Percentiles rank a stretch among this genome's conserved stretches.
These are phyloP conservation scores for Pelagophyceae sp. DNA, from an alignment of 352 stramenopile species.

Conservation along the genomic window DNA sequence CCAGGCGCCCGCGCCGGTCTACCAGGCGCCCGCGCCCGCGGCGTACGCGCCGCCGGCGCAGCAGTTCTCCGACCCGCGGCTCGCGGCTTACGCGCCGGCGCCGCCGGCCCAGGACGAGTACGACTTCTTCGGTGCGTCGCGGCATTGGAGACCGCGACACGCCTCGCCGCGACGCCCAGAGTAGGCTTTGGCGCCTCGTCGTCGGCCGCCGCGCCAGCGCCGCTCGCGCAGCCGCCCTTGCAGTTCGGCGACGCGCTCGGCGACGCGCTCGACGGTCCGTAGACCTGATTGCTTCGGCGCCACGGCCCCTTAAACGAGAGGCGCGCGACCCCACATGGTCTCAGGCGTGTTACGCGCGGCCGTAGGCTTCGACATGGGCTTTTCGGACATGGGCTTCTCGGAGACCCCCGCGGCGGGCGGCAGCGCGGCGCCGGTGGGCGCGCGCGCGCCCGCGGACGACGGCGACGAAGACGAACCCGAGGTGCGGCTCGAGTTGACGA, in stretches of 20 bases:
- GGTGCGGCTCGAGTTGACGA: not conserved
- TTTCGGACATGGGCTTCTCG: not conserved
- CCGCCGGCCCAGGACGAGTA: not conserved
- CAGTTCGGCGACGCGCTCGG: not conserved
- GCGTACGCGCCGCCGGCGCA: not conserved
- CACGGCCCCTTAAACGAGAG: too few species aligned
- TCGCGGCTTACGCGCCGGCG: not conserved
- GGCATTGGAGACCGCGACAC: not conserved
- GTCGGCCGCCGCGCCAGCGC: too few species aligned
- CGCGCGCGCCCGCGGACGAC: not conserved
- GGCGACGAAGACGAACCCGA: not conserved
- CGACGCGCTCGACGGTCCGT: not conserved
- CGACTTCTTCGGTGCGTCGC: too few species aligned
- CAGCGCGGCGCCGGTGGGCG: too few species aligned
- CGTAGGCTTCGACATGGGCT: too few species aligned
- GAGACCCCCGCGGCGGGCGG: too few species aligned
- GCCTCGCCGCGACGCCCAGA: too few species aligned
- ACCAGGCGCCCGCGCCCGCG: too few species aligned
- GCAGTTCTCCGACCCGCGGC: not conserved
- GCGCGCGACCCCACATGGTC: too few species aligned
- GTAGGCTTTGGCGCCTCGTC: not conserved
- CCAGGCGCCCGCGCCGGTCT: not conserved
- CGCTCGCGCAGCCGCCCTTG: too few species aligned
- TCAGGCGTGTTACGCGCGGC: too few species aligned
- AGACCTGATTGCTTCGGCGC: too few species aligned